A percentile compares a stretch with the other conserved stretches of the same genome.
phyloP scores from a whole-genome alignment of 352 stramenopile species.

The Blastocystis sp. region DNA sequence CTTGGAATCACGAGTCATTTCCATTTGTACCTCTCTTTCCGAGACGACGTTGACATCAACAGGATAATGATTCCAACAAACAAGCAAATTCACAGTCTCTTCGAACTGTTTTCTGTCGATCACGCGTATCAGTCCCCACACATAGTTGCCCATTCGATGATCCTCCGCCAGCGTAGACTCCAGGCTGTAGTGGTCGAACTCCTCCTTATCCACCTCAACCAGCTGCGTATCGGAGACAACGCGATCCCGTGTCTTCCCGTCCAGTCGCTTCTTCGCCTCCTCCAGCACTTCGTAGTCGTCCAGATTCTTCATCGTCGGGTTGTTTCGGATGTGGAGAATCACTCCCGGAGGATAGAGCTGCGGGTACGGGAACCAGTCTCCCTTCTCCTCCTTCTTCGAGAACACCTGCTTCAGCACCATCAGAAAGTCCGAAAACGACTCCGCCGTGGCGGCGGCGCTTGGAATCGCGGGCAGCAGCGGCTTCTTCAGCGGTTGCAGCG shows the following conservation, averaged over 20 bases:
- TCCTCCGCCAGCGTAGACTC: conserved; percentile 2
- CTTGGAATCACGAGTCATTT: too few species aligned
- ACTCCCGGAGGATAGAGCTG: conserved; percentile 35
- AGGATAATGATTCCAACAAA: background rate
- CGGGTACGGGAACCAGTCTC: conserved; percentile 46
- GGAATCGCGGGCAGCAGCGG: background rate
- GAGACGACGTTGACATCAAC: too few species aligned
- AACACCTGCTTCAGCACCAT: background rate
- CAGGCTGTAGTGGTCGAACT: conserved; percentile 51
- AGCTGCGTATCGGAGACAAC: background rate
- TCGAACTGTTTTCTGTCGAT: background rate
- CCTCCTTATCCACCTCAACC: conserved; percentile 12
- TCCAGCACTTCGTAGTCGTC: background rate
- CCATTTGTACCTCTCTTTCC: too few species aligned
- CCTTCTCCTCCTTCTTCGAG: background rate
- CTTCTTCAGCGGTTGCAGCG: background rate
- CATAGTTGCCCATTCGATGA: conserved; percentile 38
- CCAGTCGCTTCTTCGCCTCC: background rate
- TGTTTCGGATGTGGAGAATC: conserved; percentile 13
- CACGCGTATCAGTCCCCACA: background rate
- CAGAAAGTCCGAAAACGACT: background rate
- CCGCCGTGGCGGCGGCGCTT: background rate
- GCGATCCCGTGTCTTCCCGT: background rate
- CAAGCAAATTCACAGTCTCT: background rate
- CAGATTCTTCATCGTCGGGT: background rate